These are phyloP conservation scores for Tylopilus orsonianus DNA, from an alignment of 1,284 basidiomycete genomes.

Conservation along the genomic window DNA sequence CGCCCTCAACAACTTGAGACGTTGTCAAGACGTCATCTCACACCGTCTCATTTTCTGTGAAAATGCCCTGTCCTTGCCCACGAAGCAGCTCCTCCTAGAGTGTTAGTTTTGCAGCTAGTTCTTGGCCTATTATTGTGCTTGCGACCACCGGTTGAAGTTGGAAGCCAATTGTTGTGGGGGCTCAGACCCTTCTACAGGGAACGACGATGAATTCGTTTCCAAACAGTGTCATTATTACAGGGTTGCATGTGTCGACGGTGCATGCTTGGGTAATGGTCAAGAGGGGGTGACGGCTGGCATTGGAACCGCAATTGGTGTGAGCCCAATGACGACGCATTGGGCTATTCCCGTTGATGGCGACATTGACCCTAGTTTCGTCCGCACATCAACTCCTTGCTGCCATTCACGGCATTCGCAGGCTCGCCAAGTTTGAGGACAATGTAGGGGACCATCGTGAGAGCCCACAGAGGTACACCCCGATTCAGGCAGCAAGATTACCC, in stretches of 20 bases:
- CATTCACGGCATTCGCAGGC: conserved; percentile 11
- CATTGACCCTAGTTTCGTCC: conserved; percentile 2
- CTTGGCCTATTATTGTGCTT: conserved; percentile 16
- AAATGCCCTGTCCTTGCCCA: not conserved
- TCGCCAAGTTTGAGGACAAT: conserved; percentile 8
- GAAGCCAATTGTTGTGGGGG: not conserved
- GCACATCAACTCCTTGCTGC: conserved; percentile 21
- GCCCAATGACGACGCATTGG: conserved; percentile 6
- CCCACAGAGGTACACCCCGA: not conserved
- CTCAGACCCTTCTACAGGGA: too few species aligned
- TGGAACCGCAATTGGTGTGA: conserved; percentile 13
- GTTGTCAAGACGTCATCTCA: conserved; percentile 12
- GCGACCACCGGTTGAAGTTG: conserved; percentile 4
- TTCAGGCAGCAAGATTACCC: conserved; percentile 2
- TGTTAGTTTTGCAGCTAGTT: conserved; percentile 15
- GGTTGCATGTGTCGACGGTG: conserved; percentile 16
- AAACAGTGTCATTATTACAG: conserved; percentile 16
- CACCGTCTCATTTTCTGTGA: conserved; percentile 19
- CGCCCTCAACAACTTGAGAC: not conserved
- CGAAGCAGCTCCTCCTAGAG: conserved; percentile 9
- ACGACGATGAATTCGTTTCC: not conserved
- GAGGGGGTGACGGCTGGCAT: conserved; percentile 8
- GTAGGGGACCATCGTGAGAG: not conserved
- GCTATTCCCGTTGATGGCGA: conserved; percentile 15
- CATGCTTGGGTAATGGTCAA: conserved; percentile 12